Base-by-base conservation (phyloP, 2,329 filamentous ascomycete genomes). In the Aspergillus jensenii region DNA sequence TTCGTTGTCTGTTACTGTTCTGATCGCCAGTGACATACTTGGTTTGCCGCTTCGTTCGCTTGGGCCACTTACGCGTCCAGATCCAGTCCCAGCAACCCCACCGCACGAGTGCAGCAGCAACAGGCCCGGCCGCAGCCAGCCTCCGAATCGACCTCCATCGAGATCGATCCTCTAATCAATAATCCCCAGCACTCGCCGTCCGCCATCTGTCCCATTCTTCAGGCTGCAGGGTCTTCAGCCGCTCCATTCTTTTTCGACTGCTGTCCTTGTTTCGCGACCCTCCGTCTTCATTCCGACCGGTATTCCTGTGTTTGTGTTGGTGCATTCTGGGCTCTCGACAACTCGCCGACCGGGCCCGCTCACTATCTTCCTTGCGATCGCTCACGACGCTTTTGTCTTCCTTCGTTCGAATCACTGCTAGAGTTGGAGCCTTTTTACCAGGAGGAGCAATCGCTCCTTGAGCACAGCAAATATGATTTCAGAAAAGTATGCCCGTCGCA, bases 401-500 rank as follows among this genome's bases (percentile, higher is more conserved):
- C 49, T 56, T 54, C 50, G 17, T 33, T 55, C 40, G 43, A 44
- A 37, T 35, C 17, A 65, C 65, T 63, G 59, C 62, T 67, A 63
- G 68, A 62, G 69, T 64, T 75, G 73, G 71, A 70, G 66, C 63
- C 62, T 62, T 63, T 68, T 66, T 59, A 55, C 62, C 56, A 62
- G 62, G 59, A 66, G 74, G 74, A 73, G 74, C 73, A 68, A 55
- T 65, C 60, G 74, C 74, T 76, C 73, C 73, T 68, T 60, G 23
- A 56, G 59, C 56, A 55, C 60, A 46, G 46, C 64, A 63, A 73
- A 59, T 25, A 78, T 78, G 76, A 60, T 78, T 67, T 71, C 76
- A 58, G 75, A 78, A 60, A 78, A 78, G 76, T 78, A 75, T 58
- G 72, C 35, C 27, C 27, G 21, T 40, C 25, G 37, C 43, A 19